Evolutionary conservation across 306 rosid genomes (phyloP), one percentile per base, ranked within the genome.

Genomic region (Alnus rubra): DNA sequence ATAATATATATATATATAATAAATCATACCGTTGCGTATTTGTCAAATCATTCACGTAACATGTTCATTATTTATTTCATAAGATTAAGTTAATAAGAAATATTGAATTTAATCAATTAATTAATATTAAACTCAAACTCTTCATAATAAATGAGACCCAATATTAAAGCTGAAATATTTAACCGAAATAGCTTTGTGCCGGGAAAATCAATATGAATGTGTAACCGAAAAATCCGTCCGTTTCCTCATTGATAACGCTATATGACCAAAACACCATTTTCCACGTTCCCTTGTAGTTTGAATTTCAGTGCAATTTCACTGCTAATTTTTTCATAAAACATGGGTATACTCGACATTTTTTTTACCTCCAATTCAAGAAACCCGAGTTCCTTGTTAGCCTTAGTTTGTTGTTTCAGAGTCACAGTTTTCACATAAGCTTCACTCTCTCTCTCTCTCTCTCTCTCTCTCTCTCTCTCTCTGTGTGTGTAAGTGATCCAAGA

Each of bases 191-290:
- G 49, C 71, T 39, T 50, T 76, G 77, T 37, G 73, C 77, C 77
- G 77, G 84, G 82, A 77, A 76, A 84, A 42, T 15, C 15, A 51
- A 71, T 42, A 45, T 70, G 15, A 14, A 49, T 28, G 5, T 72
- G 42, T 33, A 51, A 48, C 7, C 23, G 44, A 19, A 77, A 70
- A 42, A 77, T 45, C 56, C 23, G 58, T 73, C 69, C 1, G 49
- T 53, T 12, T 70, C 62, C 35, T 16, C 3, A 2, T 3, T 23
- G 4, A 23, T 15, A 37, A 14, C 69, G 0, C 2, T 0, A 1
- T 4, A 35, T 80, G 52, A 80, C 82, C 50, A 84, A 71, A 76
- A 64, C 75, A 28, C 76, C 81, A 79, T 67, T 15, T 9, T 1
- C 14, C 4, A 18, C 3, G 42, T 28, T 2, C 49, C 1, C 7